A percentile compares a stretch with the other conserved stretches of the same genome.
Evolutionary conservation across 495 filamentous ascomycete species (phyloP).

Genomic region (Lineolata rhizophorae): DNA sequence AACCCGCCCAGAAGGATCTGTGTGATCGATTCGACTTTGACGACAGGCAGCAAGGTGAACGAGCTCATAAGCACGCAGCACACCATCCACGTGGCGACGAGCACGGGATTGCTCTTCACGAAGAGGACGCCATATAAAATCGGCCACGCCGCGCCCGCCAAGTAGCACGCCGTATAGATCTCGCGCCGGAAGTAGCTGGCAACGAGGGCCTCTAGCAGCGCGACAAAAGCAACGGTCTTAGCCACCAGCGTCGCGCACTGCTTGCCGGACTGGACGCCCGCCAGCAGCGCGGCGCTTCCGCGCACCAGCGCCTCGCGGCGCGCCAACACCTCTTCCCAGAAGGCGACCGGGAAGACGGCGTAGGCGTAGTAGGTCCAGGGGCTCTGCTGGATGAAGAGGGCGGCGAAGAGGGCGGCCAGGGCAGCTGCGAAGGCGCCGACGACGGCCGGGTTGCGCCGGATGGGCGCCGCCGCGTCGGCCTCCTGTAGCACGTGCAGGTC

Average conservation of each 20-base stretch:
- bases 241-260: slow-evolving; percentile 33
- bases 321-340: slow-evolving; percentile 93
- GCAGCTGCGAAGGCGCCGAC: slow-evolving; percentile 50
- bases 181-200: slow-evolving; percentile 81
- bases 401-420: slow-evolving; percentile 52
- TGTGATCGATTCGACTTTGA: slow-evolving; percentile 41
- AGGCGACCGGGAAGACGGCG: slow-evolving; percentile 71
- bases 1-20: slow-evolving; percentile 49
- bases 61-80: slow-evolving; percentile 66
- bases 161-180: slow-evolving; percentile 63
- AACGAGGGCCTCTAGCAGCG: slow-evolving; percentile 59
- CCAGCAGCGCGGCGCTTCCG: slow-evolving; percentile 46
- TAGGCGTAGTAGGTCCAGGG: slow-evolving; percentile 82
- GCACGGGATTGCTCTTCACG: slow-evolving; percentile 32
- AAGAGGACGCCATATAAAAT: slow-evolving; percentile 50
- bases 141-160: slow-evolving; percentile 60
- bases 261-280: slow-evolving; percentile 35
- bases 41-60: slow-evolving; percentile 74
- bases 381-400: slow-evolving; percentile 58
- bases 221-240: slow-evolving; percentile 42
- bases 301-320: slow-evolving; percentile 44
- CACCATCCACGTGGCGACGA: slow-evolving; percentile 52
- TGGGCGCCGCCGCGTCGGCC: slow-evolving; percentile 40
- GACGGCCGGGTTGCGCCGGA: slow-evolving; percentile 33
- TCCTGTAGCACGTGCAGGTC: slow-evolving; percentile 74